Evolutionary conservation across 352 stramenopile genomes (phyloP), one percentile per base, ranked within the genome.

Genomic region (Globisporangium splendens): DNA sequence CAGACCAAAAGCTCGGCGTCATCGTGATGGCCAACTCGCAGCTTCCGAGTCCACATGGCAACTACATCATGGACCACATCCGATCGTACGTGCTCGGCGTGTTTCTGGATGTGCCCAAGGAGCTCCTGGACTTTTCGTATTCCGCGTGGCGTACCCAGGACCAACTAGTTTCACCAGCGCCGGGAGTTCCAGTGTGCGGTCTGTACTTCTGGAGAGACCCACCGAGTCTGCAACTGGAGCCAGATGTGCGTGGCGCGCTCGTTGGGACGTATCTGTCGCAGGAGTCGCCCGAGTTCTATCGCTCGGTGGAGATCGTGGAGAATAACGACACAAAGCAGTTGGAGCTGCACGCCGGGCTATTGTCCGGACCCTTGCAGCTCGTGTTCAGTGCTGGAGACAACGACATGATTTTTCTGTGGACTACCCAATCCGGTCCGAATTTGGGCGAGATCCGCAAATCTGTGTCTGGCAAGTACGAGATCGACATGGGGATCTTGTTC

Each of bases 51-150:
- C 41, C 64, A 2, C 69, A 86, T 43, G 42, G 70, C 0, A 75
- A 70, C 12, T 83, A 72, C 50, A 69, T 69, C 13, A 56, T 86
- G 3, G 75, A 91, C 49, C 78, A 86, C 56, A 77, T 83, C 38
- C 75, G 81, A 2, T 81, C 76, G 47, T 89, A 91, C 59, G 59
- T 89, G 11, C 70, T 86, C 47, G 81, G 81, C 0, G 65, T 91
- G 24, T 87, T 91, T 39, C 59, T 91, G 13, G 77, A 87, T 31
- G 71, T 88, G 1, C 77, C 81, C 1, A 84, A 73, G 50, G 46
- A 69, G 12, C 72, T 85, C 33, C 56, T 91, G 31, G 73, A 87
- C 48, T 62, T 66, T 8, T 66, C 67, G 17, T 86, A 77, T 43
- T 39, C 62, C 4, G 58, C 64, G 20, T 80, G 69, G 70, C 68